Percentiles rank a stretch among this genome's conserved stretches.
These are phyloP conservation scores for Pythium chondricola DNA, from an alignment of 352 stramenopile species.

Conservation along the genomic window DNA sequence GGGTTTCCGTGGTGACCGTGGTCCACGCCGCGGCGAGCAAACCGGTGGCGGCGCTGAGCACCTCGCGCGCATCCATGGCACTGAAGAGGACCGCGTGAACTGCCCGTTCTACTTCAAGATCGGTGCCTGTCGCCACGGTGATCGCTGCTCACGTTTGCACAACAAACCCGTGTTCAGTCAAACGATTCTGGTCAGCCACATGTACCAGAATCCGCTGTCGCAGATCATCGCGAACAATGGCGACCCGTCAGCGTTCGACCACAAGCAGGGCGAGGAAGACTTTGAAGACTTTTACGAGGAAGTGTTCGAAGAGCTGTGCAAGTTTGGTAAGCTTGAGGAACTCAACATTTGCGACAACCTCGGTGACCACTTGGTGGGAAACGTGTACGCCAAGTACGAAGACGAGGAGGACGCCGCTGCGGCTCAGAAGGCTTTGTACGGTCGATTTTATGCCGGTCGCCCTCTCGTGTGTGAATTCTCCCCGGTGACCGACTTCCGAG, in stretches of 20 bases:
- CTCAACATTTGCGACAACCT: slow-evolving; percentile 99
- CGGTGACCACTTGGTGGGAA: slow-evolving; percentile 99
- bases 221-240: slow-evolving; percentile 87
- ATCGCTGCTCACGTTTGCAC: slow-evolving; percentile 97
- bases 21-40: slow-evolving; percentile 53
- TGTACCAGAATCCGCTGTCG: slow-evolving; percentile 95
- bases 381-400: slow-evolving; percentile 99
- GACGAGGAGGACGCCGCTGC: slow-evolving; percentile 98
- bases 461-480: slow-evolving; percentile 97
- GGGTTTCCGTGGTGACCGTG: slow-evolving; percentile 44
- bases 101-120: slow-evolving; percentile 99
- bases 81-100: slow-evolving; percentile 97
- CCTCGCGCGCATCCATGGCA: slow-evolving; percentile 96
- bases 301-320: slow-evolving; percentile 98
- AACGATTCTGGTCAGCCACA: slow-evolving; percentile 98
- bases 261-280: slow-evolving; percentile 92
- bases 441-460: slow-evolving; percentile 95
- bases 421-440: slow-evolving; percentile 94
- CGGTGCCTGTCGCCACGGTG: slow-evolving; percentile 97
- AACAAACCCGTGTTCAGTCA: slow-evolving; percentile 98
- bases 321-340: slow-evolving; percentile 98
- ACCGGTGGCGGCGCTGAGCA: slow-evolving; percentile 90
- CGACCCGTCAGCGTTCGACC: slow-evolving; percentile 75
- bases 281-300: slow-evolving; percentile 97
- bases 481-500: slow-evolving; percentile 97